Percentiles rank a stretch among this genome's conserved stretches.
Conservation (phyloP, 2,329 filamentous ascomycete genomes). For the Ceratocystis albifundus region DNA sequence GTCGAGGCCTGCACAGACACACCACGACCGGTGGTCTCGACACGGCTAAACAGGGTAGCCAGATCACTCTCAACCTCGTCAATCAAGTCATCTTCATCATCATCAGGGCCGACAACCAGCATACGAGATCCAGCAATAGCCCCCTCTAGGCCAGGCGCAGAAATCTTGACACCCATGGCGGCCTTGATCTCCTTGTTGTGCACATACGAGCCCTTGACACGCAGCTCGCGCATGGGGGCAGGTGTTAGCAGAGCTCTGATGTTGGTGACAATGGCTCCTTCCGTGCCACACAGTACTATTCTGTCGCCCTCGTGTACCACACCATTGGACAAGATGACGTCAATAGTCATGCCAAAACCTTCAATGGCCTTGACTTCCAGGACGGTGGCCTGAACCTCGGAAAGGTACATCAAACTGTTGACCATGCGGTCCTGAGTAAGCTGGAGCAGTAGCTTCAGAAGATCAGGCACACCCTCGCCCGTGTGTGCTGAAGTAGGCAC, state of each 20-base stretch:
- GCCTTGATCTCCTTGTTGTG: constrained; percentile 99
- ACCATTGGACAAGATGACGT: constrained; percentile 93
- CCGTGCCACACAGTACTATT: constrained; percentile 90
- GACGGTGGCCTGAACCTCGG: constrained; percentile 93
- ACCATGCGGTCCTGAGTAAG: constrained; percentile 97
- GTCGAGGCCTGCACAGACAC: constrained; percentile 96
- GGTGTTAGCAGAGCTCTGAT: constrained; percentile 90
- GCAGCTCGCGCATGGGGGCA: constrained; percentile 81
- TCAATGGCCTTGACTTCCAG: constrained; percentile 99
- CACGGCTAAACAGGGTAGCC: constrained; percentile 77
- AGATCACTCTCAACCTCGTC: constrained; percentile 95
- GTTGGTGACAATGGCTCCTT: constrained; percentile 88
- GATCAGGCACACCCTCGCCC: constrained; percentile 97
- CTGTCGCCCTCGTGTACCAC: constrained; percentile 87
- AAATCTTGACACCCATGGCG: constrained; percentile 96
- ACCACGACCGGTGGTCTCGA: constrained; percentile 84
- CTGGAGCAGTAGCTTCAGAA: constrained; percentile 88
- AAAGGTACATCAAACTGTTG: constrained; percentile 92
- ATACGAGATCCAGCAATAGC: constrained; percentile 94
- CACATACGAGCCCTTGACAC: constrained; percentile 90
- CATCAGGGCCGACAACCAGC: constrained; percentile 84
- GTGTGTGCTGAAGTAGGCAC: constrained; percentile 95
- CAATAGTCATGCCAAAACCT: constrained; percentile 96
- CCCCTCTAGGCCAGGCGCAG: constrained; percentile 85
- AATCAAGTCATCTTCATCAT: constrained; percentile 92